phyloP scores from a whole-genome alignment of 2,329 filamentous ascomycete species.

The Mycosphaerella sp. region DNA sequence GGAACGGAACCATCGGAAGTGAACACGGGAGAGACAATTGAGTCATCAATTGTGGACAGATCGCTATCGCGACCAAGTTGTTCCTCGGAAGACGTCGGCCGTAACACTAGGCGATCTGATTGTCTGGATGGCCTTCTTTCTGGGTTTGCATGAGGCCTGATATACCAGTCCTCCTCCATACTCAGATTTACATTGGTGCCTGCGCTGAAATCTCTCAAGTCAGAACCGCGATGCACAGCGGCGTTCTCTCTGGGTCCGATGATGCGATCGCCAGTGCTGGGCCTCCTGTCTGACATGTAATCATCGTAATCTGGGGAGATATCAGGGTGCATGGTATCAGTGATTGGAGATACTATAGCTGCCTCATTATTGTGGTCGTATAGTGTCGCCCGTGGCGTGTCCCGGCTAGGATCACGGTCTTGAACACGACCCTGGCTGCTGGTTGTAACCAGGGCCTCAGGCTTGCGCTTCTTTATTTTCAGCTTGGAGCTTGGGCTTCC shows the following conservation, averaged over 20 bases:
- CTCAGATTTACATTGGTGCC: constrained; percentile 22
- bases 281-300: constrained; percentile 20
- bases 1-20: constrained; percentile 4
- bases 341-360: constrained; percentile 24
- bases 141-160: constrained; percentile 17
- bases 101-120: constrained; percentile 25
- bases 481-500: constrained; percentile 37
- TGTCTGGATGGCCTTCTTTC: constrained; percentile 22
- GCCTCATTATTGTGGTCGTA: constrained; percentile 17
- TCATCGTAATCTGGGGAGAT: constrained; percentile 4
- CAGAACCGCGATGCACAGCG: constrained; percentile 12
- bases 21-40: constrained; percentile 2
- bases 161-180: constrained; percentile 25
- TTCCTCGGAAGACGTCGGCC: constrained; percentile 32
- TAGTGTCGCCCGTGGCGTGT: constrained; percentile 21
- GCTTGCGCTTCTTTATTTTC: constrained; percentile 34
- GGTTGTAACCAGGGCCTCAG: constrained; percentile 14
- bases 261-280: constrained; percentile 30
- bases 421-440: constrained; percentile 47
- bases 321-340: constrained; percentile 15
- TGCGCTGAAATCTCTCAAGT: constrained; percentile 25
- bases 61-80: constrained; percentile 14
- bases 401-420: constrained; percentile 41
- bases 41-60: constrained; percentile 14
- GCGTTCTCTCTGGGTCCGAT: constrained; percentile 18